A percentile compares a stretch with the other conserved stretches of the same genome.
Evolutionary conservation across 2,329 filamentous ascomycete genomes (phyloP).

Genomic region (Xylariaceae sp.): DNA sequence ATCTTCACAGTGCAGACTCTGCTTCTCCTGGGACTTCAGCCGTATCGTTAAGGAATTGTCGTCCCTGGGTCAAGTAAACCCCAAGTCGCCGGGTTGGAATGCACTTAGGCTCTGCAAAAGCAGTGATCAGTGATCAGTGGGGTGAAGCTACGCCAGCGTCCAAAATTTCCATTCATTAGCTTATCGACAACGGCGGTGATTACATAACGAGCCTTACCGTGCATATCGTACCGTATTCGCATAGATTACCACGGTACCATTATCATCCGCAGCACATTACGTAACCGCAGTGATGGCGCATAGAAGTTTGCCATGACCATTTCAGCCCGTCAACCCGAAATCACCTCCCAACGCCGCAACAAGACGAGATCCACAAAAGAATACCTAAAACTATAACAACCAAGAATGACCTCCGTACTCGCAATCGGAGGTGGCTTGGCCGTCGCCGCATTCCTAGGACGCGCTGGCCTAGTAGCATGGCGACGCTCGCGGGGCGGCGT

Average conservation of each 20-base stretch:
- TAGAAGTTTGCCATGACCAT: conserved; percentile 10
- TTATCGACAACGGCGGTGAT: conserved; percentile 12
- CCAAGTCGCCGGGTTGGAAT: background rate
- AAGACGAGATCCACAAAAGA: background rate
- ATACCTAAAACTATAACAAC: background rate
- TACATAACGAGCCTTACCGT: background rate
- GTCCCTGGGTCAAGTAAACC: conserved; percentile 2
- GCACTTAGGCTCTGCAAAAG: conserved; percentile 8
- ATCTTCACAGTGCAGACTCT: conserved; percentile 24
- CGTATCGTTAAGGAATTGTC: conserved; percentile 5
- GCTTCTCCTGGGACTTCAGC: background rate
- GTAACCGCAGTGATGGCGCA: background rate
- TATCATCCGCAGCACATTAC: background rate
- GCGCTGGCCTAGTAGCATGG: conserved; percentile 85
- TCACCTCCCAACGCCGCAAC: background rate
- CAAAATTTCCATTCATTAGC: conserved; percentile 16
- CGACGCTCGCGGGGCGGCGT: conserved; percentile 74
- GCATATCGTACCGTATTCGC: background rate
- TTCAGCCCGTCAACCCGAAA: background rate
- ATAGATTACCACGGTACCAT: no score
- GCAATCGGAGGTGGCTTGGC: conserved; percentile 47
- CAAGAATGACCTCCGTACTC: conserved; percentile 54
- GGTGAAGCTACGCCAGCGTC: conserved; percentile 11
- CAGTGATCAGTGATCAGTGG: conserved; percentile 12
- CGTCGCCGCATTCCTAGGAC: conserved; percentile 62